Conservation (phyloP, 768 basidiomycete genomes). For the Floccularia luteovirens region DNA sequence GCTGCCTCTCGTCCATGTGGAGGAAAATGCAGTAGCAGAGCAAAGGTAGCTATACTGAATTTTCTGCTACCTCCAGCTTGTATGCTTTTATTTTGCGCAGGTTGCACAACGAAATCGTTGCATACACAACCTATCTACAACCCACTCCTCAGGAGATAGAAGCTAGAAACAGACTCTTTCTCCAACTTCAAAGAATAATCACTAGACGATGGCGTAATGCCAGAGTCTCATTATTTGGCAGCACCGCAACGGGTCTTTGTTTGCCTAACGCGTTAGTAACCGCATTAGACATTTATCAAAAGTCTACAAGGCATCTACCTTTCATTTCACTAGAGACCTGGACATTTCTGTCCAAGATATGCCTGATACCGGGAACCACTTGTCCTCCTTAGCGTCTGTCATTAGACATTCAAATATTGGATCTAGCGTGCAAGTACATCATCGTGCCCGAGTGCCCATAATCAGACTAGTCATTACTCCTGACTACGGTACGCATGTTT, state of each 20-base stretch:
- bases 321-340: conserved; percentile 40
- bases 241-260: conserved; percentile 50
- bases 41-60: not conserved
- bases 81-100: conserved; percentile 29
- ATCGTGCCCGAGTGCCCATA: conserved; percentile 46
- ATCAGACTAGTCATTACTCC: conserved; percentile 46
- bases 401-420: conserved; percentile 39
- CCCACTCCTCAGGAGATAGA: conserved; percentile 46
- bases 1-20: not conserved
- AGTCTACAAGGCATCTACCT: not conserved
- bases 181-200: conserved; percentile 37
- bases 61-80: not conserved
- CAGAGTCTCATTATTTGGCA: conserved; percentile 50
- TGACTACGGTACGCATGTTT: conserved; percentile 25
- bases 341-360: conserved; percentile 43
- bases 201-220: conserved; percentile 34
- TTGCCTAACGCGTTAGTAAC: conserved; percentile 50
- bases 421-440: conserved; percentile 20
- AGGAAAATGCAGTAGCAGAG: not conserved
- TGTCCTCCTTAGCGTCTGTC: conserved; percentile 40
- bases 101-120: conserved; percentile 57
- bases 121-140: conserved; percentile 45
- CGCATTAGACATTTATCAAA: not conserved
- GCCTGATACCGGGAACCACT: conserved; percentile 17
- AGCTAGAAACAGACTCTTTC: conserved; percentile 36